Conservation (phyloP, 345 rosid genomes). For the Pugionium cornutum region DNA sequence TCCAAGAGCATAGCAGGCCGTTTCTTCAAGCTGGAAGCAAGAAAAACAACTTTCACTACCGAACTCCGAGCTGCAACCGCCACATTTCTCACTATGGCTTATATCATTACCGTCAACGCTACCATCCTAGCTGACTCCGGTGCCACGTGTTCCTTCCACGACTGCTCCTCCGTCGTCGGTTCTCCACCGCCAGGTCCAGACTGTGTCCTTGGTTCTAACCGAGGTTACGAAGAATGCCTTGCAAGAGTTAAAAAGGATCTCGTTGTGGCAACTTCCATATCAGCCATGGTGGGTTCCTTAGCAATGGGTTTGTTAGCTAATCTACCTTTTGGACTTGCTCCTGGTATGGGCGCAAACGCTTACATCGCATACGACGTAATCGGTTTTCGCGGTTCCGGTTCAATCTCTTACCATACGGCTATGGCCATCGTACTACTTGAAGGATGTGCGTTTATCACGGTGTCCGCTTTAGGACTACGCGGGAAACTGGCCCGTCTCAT, state of each 20-base stretch:
- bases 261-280: slow-evolving; percentile 68
- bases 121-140: slow-evolving; percentile 84
- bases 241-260: slow-evolving; percentile 66
- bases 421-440: slow-evolving; percentile 70
- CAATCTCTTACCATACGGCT: slow-evolving; percentile 64
- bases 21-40: slow-evolving; percentile 68
- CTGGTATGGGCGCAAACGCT: slow-evolving; percentile 89
- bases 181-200: slow-evolving; percentile 46
- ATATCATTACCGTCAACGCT: slow-evolving; percentile 84
- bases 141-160: slow-evolving; percentile 61
- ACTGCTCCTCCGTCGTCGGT: slow-evolving; percentile 53
- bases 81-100: slow-evolving; percentile 96
- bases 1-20: slow-evolving; percentile 59
- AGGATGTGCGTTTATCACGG: slow-evolving; percentile 60
- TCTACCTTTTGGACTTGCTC: slow-evolving; percentile 83
- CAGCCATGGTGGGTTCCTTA: slow-evolving; percentile 72
- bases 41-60: slow-evolving; percentile 66
- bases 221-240: slow-evolving; percentile 61
- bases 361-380: slow-evolving; percentile 75
- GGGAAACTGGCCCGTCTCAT: slow-evolving; percentile 62
- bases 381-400: slow-evolving; percentile 83
- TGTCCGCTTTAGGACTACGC: slow-evolving; percentile 66
- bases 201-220: slow-evolving; percentile 58
- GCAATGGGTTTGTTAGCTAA: slow-evolving; percentile 85
- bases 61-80: slow-evolving; percentile 88